Conservation (phyloP, 176 grass and related monocot species). For the Aegilops umbellulata region DNA sequence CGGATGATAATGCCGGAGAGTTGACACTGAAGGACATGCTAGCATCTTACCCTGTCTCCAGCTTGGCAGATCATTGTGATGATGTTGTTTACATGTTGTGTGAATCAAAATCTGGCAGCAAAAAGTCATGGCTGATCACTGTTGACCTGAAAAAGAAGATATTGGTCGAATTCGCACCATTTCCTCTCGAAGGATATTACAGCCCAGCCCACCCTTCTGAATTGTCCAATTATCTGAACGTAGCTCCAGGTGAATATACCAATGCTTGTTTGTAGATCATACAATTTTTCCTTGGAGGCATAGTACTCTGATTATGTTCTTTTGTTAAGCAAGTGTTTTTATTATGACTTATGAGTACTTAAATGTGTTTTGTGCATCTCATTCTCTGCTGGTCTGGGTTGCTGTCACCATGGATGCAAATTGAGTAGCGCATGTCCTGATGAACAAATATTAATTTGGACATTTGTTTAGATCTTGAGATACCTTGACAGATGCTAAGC, state of each 20-base stretch:
- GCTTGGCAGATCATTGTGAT: neutral
- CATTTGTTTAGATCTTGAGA: neutral
- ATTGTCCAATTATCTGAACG: slow-evolving; percentile 1
- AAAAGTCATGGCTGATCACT: neutral
- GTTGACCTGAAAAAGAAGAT: slow-evolving; percentile 11
- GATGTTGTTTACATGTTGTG: slow-evolving; percentile 5
- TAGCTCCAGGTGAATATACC: neutral
- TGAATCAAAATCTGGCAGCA: neutral
- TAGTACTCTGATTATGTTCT: neutral
- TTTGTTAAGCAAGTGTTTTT: neutral
- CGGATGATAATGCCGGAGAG: neutral
- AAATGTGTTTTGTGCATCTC: neutral
- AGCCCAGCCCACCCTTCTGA: neutral
- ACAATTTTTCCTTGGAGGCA: neutral
- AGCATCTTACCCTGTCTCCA: slow-evolving; percentile 2
- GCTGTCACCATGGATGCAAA: neutral
- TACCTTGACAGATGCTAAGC: neutral
- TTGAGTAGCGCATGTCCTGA: neutral
- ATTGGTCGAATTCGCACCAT: neutral
- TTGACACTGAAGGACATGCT: neutral
- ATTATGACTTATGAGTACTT: neutral
- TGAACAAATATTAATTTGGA: neutral
- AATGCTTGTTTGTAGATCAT: neutral
- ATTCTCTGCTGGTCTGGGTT: neutral
- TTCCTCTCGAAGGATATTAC: neutral